Base-by-base conservation (phyloP, 225 moss, liverwort and hornwort genomes). In the Thuidium tamariscinum region DNA sequence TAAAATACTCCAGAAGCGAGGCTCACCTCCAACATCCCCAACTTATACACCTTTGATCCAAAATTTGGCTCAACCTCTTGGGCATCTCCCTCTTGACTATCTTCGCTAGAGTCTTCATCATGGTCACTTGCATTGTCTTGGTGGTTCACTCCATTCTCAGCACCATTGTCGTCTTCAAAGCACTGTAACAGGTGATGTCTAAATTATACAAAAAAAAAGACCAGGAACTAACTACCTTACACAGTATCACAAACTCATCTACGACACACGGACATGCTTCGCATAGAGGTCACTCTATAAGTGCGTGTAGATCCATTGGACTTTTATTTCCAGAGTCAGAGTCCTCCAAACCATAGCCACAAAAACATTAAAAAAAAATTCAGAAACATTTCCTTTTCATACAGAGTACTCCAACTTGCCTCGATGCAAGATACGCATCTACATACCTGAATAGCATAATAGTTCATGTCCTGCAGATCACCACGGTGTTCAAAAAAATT, bases 381-480 rank as follows among this genome's bases (percentile, higher is more conserved):
- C 52, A 54, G 30, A 29, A 81, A 34, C n/a, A 36, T 23, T 78
- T 72, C 8, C 36, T 63, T 23, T 30, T 80, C 81, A 57, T 69
- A 32, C 36, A 71, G 48, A 46, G 34, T 61, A 42, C 51, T 66
- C 72, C 42, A 56, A 51, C 68, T 84, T 57, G 48, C 34, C 66
- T 49, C n/a, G 29, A 52, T 51, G 34, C 21, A 85, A 66, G 60
- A 37, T 39, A 81, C 42, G 41, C 61, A 68, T 66, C 74, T 61
- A 80, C 83, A 84, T 89, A 93, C 94, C 91, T 90, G 91, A 84
- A 93, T 84, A 54, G 92, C 92, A 85, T 93, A 94, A 44, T 93
- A 70, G 46, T 81, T 87, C 79, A 48, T 55, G 80, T 94, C 94
- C 94, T 94, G 94, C 88, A 92, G 39, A 77, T 60, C 59, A 74